phyloP scores from a whole-genome alignment of 441 rosid genomes.

The Bocquillonia castaneifolia region DNA sequence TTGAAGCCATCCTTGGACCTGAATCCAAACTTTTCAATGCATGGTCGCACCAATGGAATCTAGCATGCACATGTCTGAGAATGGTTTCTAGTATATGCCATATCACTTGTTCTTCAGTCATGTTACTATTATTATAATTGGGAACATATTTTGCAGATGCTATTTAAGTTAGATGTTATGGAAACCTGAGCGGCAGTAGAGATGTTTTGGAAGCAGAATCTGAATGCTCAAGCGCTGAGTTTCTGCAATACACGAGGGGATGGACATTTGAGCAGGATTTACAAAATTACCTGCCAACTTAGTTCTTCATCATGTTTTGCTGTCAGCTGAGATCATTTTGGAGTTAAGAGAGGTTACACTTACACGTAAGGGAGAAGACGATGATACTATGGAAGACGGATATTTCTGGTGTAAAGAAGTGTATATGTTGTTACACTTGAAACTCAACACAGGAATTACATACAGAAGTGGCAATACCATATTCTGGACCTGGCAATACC shows the following conservation, averaged over 20 bases:
- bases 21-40: conserved; percentile 45
- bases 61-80: conserved; percentile 12
- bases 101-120: neutral
- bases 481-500: conserved; percentile 5
- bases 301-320: neutral
- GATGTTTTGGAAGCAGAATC: conserved; percentile 2
- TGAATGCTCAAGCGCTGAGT: neutral
- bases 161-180: neutral
- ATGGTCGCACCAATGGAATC: conserved; percentile 37
- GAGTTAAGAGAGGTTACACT: neutral
- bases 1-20: conserved; percentile 55
- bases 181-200: conserved; percentile 3
- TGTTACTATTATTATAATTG: too few species aligned
- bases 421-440: conserved; percentile 25
- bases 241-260: neutral
- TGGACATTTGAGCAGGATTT: too few species aligned
- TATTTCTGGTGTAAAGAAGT: conserved; percentile 33
- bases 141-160: neutral
- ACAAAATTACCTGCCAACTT: too few species aligned
- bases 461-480: too few species aligned
- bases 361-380: too few species aligned
- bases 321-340: neutral
- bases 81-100: conserved; percentile 16
- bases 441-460: conserved; percentile 20
- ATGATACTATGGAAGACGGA: too few species aligned